Base-by-base conservation (phyloP, 2,329 filamentous ascomycete genomes). In the Diplodia scrobiculata region DNA sequence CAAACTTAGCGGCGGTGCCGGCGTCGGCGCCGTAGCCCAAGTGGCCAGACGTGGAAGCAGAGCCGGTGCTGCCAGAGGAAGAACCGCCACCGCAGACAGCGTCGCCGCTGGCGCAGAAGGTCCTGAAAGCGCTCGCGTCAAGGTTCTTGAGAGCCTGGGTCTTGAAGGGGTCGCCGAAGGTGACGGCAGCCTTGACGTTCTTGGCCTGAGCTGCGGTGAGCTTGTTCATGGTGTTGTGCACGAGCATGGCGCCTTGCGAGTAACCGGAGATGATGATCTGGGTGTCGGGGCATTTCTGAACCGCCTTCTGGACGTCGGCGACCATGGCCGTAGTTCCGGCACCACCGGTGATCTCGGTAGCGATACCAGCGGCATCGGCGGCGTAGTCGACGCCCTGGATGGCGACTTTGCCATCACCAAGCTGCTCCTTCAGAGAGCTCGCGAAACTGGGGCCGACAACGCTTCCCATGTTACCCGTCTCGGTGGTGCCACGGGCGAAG, bases 311-410 rank as follows among this genome's bases (percentile, higher is more conserved):
- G 36, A 80, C 79, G 80, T 84, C 84, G 71, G 68, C 82, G 84
- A 55, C 64, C 64, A 66, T 66, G 47, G 53, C 54, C 21, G 19
- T 19, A 5, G 64, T 59, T 14, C 64, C 64, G 11, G 45, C 45
- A 2, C 53, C 64, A 17, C 64, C 64, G 2, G 54, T 52, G 5
- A 66, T 7, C 48, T 59, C 64, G 0, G 83, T 83, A 3, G 73
- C 68, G 11, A 76, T 66, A 17, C 63, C 63, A 51, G 70, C 64
- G 68, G 67, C 41, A 38, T 72, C 68, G 17, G 84, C 84, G 2
- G 80, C 74, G 70, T 86, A 87, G 45, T 82, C 75, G 21, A 86
- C 81, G 54, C 84, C 84, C 73, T 86, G 84, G 14, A 85, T 79
- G 2, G 81, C 81, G 6, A 85, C 72, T 41, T 69, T 68, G 52